A percentile compares a stretch with the other conserved stretches of the same genome.
These are phyloP conservation scores for Cladosporium phlei DNA, from an alignment of 2,329 filamentous ascomycete species.

Conservation along the genomic window DNA sequence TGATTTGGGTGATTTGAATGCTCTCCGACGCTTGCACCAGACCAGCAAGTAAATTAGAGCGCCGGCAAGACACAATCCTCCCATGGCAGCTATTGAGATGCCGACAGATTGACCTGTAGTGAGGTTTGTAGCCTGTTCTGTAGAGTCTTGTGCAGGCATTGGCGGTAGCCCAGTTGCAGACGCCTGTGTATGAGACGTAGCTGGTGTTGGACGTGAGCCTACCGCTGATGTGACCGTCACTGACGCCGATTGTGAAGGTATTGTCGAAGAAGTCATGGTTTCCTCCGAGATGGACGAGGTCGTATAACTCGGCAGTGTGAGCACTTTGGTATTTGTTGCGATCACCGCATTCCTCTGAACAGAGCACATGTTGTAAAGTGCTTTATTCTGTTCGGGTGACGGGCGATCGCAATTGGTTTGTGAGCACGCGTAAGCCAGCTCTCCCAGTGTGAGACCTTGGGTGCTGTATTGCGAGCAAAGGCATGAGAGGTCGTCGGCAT, in stretches of 20 bases:
- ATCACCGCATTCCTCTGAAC: conserved; percentile 20
- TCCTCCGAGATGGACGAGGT: neutral
- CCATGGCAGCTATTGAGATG: conserved; percentile 29
- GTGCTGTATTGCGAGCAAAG: conserved; percentile 30
- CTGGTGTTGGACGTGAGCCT: conserved; percentile 9
- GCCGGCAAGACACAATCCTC: conserved; percentile 23
- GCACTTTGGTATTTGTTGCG: conserved; percentile 23
- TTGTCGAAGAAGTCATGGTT: neutral
- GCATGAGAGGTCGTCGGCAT: conserved; percentile 22
- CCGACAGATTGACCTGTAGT: conserved; percentile 31
- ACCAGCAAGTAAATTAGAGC: conserved; percentile 20
- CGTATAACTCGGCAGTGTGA: conserved; percentile 20
- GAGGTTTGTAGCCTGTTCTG: conserved; percentile 19
- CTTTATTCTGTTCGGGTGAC: conserved; percentile 9
- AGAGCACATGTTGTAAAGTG: conserved; percentile 27
- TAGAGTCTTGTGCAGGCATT: neutral
- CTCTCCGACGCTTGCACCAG: conserved; percentile 21
- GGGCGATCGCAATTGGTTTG: conserved; percentile 15
- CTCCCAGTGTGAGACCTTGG: conserved; percentile 30
- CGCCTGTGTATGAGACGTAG: neutral
- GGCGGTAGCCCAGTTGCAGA: neutral
- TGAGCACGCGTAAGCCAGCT: conserved; percentile 24
- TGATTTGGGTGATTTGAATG: conserved; percentile 11
- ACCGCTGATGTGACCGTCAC: neutral
- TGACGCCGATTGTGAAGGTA: neutral